These are phyloP conservation scores for Knufia petricola DNA, from an alignment of 2,329 filamentous ascomycete species.

Conservation along the genomic window DNA sequence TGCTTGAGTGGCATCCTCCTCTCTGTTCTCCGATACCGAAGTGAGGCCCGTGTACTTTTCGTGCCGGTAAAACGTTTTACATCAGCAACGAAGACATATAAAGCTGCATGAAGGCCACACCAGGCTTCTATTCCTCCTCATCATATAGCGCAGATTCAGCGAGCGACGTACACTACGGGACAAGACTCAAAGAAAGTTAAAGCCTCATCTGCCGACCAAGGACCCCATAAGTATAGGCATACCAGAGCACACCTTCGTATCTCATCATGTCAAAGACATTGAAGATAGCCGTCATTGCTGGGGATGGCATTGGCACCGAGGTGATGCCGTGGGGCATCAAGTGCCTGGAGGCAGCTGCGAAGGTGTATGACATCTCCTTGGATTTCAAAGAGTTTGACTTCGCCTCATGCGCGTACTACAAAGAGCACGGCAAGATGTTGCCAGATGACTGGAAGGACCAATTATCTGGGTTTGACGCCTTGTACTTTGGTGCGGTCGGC, in stretches of 20 bases:
- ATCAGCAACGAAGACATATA: not conserved
- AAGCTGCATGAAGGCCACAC: not conserved
- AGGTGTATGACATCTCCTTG: constrained; percentile 26
- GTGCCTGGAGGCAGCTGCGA: constrained; percentile 20
- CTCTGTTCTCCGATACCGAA: not conserved
- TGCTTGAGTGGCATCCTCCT: too few relatives aligned
- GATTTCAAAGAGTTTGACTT: constrained; percentile 45
- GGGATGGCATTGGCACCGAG: constrained; percentile 55
- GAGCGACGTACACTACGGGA: too few relatives aligned
- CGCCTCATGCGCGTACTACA: constrained; percentile 38
- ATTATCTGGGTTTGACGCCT: constrained; percentile 44
- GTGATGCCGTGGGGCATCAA: constrained; percentile 44
- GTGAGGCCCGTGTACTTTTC: not conserved
- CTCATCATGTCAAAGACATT: constrained; percentile 3
- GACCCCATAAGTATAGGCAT: too few relatives aligned
- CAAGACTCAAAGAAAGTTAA: too few relatives aligned
- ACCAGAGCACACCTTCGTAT: not conserved
- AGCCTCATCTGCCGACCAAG: too few relatives aligned
- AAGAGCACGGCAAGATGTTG: constrained; percentile 45
- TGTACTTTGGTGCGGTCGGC: constrained; percentile 52
- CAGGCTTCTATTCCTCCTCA: not conserved
- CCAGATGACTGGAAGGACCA: constrained; percentile 42
- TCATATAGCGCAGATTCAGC: too few relatives aligned
- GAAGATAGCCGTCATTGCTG: constrained; percentile 49
- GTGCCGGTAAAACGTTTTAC: not conserved